Conservation (phyloP, 805 yeast genomes). For the Lipomyces chichibuensis region DNA sequence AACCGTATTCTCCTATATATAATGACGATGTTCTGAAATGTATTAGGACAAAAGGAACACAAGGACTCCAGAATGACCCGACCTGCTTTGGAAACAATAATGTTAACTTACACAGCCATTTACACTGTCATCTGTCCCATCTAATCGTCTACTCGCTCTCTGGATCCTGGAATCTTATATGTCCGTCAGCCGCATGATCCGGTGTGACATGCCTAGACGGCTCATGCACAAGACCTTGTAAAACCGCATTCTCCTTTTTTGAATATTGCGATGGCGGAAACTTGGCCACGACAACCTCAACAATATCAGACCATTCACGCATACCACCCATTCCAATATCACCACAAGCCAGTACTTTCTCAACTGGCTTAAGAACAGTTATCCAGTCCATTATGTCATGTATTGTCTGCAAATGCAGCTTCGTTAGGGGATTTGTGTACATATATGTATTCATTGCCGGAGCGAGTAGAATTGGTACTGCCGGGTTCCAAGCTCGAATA, state of each 20-base stretch:
- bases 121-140: background rate
- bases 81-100: background rate
- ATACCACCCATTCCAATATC: conserved; percentile 99
- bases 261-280: conserved; percentile 42
- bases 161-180: background rate
- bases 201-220: background rate
- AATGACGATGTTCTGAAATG: background rate
- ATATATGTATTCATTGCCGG: conserved; percentile 96
- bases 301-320: conserved; percentile 97
- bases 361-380: conserved; percentile 90
- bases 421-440: conserved; percentile 86
- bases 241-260: background rate
- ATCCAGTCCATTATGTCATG: conserved; percentile 94
- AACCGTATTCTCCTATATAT: background rate
- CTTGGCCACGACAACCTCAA: conserved; percentile 76
- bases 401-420: conserved; percentile 73
- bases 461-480: conserved; percentile 84
- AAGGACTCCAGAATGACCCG: background rate
- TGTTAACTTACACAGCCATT: background rate
- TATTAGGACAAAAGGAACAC: background rate
- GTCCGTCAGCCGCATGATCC: background rate
- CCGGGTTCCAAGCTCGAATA: conserved; percentile 93
- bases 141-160: background rate
- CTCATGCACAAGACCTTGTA: background rate
- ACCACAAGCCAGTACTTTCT: conserved; percentile 91